A percentile compares a stretch with the other conserved stretches of the same genome.
phyloP scores from a whole-genome alignment of 805 yeast genomes.

The Saccharomycopsis fermentans region DNA sequence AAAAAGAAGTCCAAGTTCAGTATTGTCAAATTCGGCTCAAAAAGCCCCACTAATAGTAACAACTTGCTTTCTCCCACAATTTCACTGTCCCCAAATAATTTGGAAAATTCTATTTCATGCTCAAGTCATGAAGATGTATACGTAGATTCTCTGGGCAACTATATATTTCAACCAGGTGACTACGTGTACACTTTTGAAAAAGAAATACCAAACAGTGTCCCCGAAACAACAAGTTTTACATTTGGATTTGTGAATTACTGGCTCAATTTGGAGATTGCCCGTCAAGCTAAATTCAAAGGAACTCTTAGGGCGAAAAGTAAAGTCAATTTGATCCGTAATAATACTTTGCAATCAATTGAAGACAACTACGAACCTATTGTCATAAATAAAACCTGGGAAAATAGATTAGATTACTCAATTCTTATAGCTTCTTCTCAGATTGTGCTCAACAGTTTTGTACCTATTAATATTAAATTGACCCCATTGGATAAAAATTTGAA shows the following conservation, averaged over 20 bases:
- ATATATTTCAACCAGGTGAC: slow-evolving; percentile 73
- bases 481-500: slow-evolving; percentile 77
- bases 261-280: slow-evolving; percentile 58
- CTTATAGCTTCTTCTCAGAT: slow-evolving; percentile 84
- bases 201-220: slow-evolving; percentile 68
- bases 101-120: not conserved
- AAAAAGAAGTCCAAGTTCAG: slow-evolving; percentile 7
- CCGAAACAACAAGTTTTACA: slow-evolving; percentile 68
- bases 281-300: slow-evolving; percentile 81
- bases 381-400: slow-evolving; percentile 89
- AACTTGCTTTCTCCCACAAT: not conserved
- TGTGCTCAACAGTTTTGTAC: slow-evolving; percentile 72
- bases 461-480: slow-evolving; percentile 71
- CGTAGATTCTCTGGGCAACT: slow-evolving; percentile 20
- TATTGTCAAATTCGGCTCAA: slow-evolving; percentile 4
- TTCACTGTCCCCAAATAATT: not conserved
- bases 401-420: slow-evolving; percentile 79
- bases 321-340: slow-evolving; percentile 61
- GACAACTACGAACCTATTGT: slow-evolving; percentile 82
- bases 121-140: slow-evolving; percentile 3
- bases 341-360: slow-evolving; percentile 69
- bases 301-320: slow-evolving; percentile 56
- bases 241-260: slow-evolving; percentile 72
- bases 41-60: not conserved
- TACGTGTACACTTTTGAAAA: slow-evolving; percentile 89